These are phyloP conservation scores for Mortierella sp. DNA, from an alignment of 371 early-diverging fungal genomes.

Conservation along the genomic window DNA sequence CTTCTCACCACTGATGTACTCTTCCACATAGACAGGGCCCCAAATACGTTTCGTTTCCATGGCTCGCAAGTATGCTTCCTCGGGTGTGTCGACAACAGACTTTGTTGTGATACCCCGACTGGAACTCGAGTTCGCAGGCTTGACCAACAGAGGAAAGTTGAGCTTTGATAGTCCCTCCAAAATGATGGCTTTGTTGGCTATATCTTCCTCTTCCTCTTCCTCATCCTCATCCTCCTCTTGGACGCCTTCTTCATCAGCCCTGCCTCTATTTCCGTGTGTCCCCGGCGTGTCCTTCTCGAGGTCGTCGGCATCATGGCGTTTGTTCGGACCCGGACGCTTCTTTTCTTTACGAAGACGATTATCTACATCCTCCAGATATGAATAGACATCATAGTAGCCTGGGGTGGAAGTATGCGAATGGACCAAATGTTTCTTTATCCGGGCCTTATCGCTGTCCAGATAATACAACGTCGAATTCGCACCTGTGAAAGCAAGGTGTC, in stretches of 20 bases:
- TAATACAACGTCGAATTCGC: constrained; percentile 31
- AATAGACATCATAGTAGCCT: constrained; percentile 34
- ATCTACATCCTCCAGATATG: not conserved
- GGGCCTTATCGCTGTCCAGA: constrained; percentile 44
- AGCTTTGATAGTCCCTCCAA: constrained; percentile 29
- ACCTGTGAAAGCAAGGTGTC: constrained; percentile 29
- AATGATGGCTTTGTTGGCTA: constrained; percentile 11
- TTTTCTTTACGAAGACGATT: not conserved
- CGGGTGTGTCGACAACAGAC: constrained; percentile 45
- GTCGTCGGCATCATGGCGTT: too few relatives aligned
- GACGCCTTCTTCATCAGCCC: too few relatives aligned
- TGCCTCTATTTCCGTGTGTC: not conserved
- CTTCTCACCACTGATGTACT: constrained; percentile 37
- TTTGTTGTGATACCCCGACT: constrained; percentile 41
- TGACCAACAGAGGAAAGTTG: constrained; percentile 34
- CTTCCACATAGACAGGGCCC: constrained; percentile 53
- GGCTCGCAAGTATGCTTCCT: constrained; percentile 37
- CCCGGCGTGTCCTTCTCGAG: too few relatives aligned
- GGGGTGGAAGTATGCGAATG: constrained; percentile 29
- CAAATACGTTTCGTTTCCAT: constrained; percentile 44
- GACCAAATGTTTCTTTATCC: constrained; percentile 40
- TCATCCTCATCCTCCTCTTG: not conserved
- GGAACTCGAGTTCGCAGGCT: constrained; percentile 49
- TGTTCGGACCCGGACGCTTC: too few relatives aligned
- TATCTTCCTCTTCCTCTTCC: constrained; percentile 10